phyloP scores from a whole-genome alignment of 23 red algal genomes.

The Gracilaria vermiculophylla region DNA sequence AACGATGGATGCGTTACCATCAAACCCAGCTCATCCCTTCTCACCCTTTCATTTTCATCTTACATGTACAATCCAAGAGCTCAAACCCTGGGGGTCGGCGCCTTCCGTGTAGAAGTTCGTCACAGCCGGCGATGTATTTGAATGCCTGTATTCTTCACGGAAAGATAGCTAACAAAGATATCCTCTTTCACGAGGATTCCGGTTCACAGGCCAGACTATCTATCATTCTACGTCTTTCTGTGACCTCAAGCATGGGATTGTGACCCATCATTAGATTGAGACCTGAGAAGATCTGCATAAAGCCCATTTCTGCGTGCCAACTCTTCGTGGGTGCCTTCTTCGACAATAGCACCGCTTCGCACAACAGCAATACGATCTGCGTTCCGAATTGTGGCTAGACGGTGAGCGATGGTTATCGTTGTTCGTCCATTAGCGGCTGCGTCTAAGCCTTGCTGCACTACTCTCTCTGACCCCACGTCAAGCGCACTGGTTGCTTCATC shows the following conservation, averaged over 20 bases:
- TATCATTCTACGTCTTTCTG: neutral
- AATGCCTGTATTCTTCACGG: too few species aligned
- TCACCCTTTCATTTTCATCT: neutral
- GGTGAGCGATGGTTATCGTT: constrained; percentile 73
- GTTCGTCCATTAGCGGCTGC: constrained; percentile 21
- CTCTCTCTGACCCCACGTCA: constrained; percentile 56
- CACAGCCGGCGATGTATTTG: neutral
- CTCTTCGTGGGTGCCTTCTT: constrained; percentile 49
- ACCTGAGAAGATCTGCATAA: constrained; percentile 28
- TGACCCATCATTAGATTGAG: neutral
- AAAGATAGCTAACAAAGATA: too few species aligned
- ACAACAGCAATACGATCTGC: constrained; percentile 69
- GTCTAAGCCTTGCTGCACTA: constrained; percentile 61
- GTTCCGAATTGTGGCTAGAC: constrained; percentile 56
- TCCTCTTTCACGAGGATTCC: too few species aligned
- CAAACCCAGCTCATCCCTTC: neutral
- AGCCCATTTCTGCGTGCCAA: constrained; percentile 26
- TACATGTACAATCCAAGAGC: too few species aligned
- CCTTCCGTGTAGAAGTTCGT: too few species aligned
- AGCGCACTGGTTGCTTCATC: constrained; percentile 86
- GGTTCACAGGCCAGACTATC: too few species aligned
- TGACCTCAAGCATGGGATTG: neutral
- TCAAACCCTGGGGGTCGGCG: too few species aligned
- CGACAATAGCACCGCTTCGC: constrained; percentile 46
- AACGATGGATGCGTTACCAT: neutral